These are phyloP conservation scores for Hygrocybe punicea DNA, from an alignment of 768 basidiomycete genomes.

Conservation along the genomic window DNA sequence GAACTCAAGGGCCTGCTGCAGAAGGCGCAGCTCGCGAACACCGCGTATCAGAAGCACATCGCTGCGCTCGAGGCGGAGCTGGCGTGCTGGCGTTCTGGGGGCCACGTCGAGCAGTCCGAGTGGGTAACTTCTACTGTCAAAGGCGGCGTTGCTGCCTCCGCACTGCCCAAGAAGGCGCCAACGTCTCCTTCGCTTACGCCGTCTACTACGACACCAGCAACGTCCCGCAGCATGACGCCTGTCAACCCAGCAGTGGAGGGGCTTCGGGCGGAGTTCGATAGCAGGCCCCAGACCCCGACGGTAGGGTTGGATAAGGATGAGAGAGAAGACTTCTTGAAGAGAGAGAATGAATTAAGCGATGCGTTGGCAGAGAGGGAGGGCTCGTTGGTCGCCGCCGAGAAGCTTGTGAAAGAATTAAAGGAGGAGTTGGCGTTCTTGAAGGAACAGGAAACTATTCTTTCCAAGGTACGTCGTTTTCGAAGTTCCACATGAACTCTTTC, in stretches of 20 bases:
- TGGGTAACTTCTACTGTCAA: slow-evolving; percentile 75
- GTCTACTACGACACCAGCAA: slow-evolving; percentile 46
- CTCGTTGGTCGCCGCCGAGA: slow-evolving; percentile 72
- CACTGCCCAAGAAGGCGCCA: slow-evolving; percentile 60
- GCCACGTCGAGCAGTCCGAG: slow-evolving; percentile 74
- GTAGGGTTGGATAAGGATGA: slow-evolving; percentile 93
- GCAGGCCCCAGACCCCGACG: slow-evolving; percentile 89
- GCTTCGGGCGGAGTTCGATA: slow-evolving; percentile 67
- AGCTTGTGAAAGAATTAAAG: slow-evolving; percentile 79
- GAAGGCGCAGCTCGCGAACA: slow-evolving; percentile 85
- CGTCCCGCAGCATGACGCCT: slow-evolving; percentile 63
- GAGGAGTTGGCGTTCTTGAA: slow-evolving; percentile 89
- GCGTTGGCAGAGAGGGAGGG: slow-evolving; percentile 89
- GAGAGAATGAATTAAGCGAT: slow-evolving; percentile 97
- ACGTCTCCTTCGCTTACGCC: slow-evolving; percentile 64
- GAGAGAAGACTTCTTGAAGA: slow-evolving; percentile 90
- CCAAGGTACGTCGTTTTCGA: slow-evolving; percentile 50
- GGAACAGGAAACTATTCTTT: slow-evolving; percentile 80
- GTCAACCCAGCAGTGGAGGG: slow-evolving; percentile 71
- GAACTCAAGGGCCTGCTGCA: slow-evolving; percentile 91
- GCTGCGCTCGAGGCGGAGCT: slow-evolving; percentile 88
- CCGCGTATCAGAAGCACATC: slow-evolving; percentile 81
- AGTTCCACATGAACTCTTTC: neutral
- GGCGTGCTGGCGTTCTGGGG: slow-evolving; percentile 84
- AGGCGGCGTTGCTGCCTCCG: slow-evolving; percentile 45